phyloP scores from a whole-genome alignment of 1,139 yeast genomes.

The Saccharomyces hybrid region DNA sequence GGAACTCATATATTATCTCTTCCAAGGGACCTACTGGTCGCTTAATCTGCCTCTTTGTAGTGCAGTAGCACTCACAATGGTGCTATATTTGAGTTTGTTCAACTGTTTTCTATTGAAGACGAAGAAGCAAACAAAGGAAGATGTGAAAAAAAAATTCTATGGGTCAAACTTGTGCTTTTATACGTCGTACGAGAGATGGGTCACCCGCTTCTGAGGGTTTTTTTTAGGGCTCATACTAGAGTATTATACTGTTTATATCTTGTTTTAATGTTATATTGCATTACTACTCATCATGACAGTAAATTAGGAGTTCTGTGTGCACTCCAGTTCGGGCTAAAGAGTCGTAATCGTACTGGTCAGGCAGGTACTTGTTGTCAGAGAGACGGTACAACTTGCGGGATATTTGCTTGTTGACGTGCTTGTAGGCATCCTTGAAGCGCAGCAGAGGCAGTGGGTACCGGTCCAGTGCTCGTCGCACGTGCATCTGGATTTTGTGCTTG shows the following conservation, averaged over 20 bases:
- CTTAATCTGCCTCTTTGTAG: neutral
- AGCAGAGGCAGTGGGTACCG: slow-evolving; percentile 43
- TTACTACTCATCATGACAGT: neutral
- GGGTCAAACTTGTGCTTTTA: neutral
- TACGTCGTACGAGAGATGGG: neutral
- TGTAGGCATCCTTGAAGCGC: slow-evolving; percentile 40
- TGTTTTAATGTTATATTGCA: neutral
- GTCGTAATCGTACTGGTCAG: slow-evolving; percentile 17
- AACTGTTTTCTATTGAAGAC: too few species aligned
- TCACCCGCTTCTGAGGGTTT: neutral
- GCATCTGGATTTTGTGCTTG: slow-evolving; percentile 44
- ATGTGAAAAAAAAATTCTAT: neutral
- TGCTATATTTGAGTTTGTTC: neutral
- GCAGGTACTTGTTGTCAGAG: slow-evolving; percentile 21
- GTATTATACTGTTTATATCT: neutral
- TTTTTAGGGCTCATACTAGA: neutral
- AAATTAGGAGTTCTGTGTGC: neutral
- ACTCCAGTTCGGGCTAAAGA: slow-evolving; percentile 8
- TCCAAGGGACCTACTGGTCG: slow-evolving; percentile 7
- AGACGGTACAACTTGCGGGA: slow-evolving; percentile 36
- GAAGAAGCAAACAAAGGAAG: neutral
- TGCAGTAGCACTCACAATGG: neutral
- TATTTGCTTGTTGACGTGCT: slow-evolving; percentile 37
- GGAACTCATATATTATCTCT: slow-evolving; percentile 6
- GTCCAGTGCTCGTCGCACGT: slow-evolving; percentile 44